Evolutionary conservation across 306 rosid genomes (phyloP), one percentile per base, ranked within the genome.

Genomic region (Alnus rubra): DNA sequence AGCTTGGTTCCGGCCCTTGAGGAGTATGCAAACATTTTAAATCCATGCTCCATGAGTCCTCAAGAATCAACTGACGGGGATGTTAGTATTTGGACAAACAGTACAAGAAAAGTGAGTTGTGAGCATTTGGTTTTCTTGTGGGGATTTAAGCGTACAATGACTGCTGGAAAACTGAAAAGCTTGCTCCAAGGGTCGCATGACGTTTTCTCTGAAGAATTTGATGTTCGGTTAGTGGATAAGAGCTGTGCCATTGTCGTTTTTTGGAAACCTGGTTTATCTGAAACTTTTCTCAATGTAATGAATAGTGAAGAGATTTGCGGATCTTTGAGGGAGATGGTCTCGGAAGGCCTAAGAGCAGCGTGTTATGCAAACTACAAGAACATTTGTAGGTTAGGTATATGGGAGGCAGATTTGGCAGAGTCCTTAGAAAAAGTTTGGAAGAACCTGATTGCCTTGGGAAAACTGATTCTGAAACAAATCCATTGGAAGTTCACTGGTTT

Each of bases 161-260:
- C 93, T 9, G 92, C 97, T 2, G 84, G 88, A 76, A 85, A 44
- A 79, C 79, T 91, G 71, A 94, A 86, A 89, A 75, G 78, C 65
- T 64, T 82, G 70, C 91, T 92, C 67, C 81, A 76, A 1, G 74
- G 80, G 18, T 85, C 97, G 16, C 92, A 91, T 18, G 74, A 71
- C 7, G 80, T 89, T 51, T 91, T 92, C 86, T 84, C 82, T 1
- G 78, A 81, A 77, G 97, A 91, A 10, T 92, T 94, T 74, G 97
- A 94, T 75, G 88, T 92, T 54, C 86, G 88, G 75, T 80, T 88
- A 5, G 91, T 88, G 12, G 97, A 89, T 35, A 89, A 86, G 86
- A 92, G 88, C 53, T 91, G 97, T 72, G 97, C 97, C 72, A 80
- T 94, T 65, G 83, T 91, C 55, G 93, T 94, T 52, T 92, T 94